These are phyloP conservation scores for Plasmodium reichenowi DNA, from an alignment of 169 alveolate genomes.

Conservation along the genomic window DNA sequence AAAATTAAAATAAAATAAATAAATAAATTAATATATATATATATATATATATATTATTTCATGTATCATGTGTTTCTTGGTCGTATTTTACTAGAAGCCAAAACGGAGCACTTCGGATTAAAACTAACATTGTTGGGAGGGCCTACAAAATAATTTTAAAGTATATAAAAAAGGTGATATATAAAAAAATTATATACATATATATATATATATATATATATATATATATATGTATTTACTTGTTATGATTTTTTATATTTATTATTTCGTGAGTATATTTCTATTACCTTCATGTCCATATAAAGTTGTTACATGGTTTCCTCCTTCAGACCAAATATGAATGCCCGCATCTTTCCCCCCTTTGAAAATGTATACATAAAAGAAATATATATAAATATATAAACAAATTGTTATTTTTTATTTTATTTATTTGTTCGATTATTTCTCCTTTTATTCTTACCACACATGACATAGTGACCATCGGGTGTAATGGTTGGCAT, in stretches of 20 bases:
- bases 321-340: constrained; percentile 63
- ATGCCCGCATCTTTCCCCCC: constrained; percentile 64
- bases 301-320: constrained; percentile 42
- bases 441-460: constrained; percentile 10
- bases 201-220: background rate
- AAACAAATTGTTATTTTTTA: background rate
- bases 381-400: background rate
- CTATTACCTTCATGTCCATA: constrained; percentile 61
- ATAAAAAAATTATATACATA: background rate
- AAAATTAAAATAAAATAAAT: background rate
- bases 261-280: no score
- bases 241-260: no score
- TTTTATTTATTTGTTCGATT: background rate
- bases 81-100: constrained; percentile 49
- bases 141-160: constrained; percentile 12
- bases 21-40: background rate
- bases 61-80: background rate
- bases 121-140: constrained; percentile 66
- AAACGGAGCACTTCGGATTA: constrained; percentile 54
- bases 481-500: constrained; percentile 73
- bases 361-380: constrained; percentile 12
- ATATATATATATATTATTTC: no score
- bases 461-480: constrained; percentile 55
- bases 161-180: no score
- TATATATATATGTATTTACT: no score